Percentiles rank a stretch among this genome's conserved stretches.
phyloP scores from a whole-genome alignment of 139 green algal genomes.

The Chlamydomonas schloesseri region DNA sequence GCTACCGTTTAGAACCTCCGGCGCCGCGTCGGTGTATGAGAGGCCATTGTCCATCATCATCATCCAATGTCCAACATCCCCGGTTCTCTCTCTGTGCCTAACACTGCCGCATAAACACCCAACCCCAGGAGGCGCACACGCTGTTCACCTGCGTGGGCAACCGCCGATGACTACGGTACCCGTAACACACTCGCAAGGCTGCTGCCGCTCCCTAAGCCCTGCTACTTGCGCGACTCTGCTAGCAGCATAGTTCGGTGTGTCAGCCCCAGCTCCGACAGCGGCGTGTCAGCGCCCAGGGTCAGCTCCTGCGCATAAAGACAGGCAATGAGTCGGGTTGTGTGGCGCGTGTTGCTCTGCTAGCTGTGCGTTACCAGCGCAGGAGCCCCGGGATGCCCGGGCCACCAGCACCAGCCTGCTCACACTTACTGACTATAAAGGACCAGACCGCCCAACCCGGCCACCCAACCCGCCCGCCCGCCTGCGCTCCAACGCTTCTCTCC shows the following conservation, averaged over 20 bases:
- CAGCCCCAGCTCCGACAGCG: constrained; percentile 5
- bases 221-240: neutral
- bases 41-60: too few relatives aligned
- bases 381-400: neutral
- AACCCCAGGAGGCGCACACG: too few relatives aligned
- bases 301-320: neutral
- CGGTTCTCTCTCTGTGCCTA: too few relatives aligned
- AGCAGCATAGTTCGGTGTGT: constrained; percentile 21
- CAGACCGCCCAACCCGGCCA: neutral
- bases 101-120: too few relatives aligned
- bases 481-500: neutral
- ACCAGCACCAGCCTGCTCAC: neutral
- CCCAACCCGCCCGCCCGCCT: too few relatives aligned
- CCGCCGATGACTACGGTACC: too few relatives aligned
- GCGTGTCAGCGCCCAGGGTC: neutral
- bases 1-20: too few relatives aligned
- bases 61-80: too few relatives aligned
- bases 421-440: neutral
- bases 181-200: too few relatives aligned
- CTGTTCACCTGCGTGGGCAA: too few relatives aligned
- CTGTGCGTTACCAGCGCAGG: neutral
- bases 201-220: too few relatives aligned
- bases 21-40: too few relatives aligned
- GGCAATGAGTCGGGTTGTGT: neutral
- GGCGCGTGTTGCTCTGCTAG: neutral